phyloP scores from a whole-genome alignment of 2,329 filamentous ascomycete species.

The Whalleya microplaca region DNA sequence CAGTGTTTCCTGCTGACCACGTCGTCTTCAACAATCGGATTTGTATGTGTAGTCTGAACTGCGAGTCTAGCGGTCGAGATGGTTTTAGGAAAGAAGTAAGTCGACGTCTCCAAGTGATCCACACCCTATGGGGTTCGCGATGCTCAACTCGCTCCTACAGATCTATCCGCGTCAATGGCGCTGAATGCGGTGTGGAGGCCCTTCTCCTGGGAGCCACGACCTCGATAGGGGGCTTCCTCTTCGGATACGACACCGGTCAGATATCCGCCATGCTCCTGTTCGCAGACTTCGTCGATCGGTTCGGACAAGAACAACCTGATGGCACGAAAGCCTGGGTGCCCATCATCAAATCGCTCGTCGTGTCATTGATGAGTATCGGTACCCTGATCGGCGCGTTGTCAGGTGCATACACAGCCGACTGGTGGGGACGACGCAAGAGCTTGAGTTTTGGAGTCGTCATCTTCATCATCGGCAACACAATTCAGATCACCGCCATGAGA shows the following conservation, averaged over 20 bases:
- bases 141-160: slow-evolving; percentile 24
- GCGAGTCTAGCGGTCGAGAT: slow-evolving; percentile 7
- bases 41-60: not conserved
- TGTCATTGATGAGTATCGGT: slow-evolving; percentile 60
- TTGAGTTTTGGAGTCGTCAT: slow-evolving; percentile 57
- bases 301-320: slow-evolving; percentile 49
- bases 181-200: slow-evolving; percentile 45
- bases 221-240: slow-evolving; percentile 64
- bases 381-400: slow-evolving; percentile 57
- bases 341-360: slow-evolving; percentile 54
- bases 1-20: not conserved
- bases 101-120: not conserved
- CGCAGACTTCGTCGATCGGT: slow-evolving; percentile 58
- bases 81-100: slow-evolving; percentile 7
- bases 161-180: slow-evolving; percentile 47
- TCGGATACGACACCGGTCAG: slow-evolving; percentile 66
- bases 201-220: slow-evolving; percentile 54
- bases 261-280: slow-evolving; percentile 57
- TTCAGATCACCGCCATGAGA: slow-evolving; percentile 63
- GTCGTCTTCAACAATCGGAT: not conserved
- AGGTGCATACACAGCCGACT: slow-evolving; percentile 59
- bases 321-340: slow-evolving; percentile 45
- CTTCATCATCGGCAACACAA: slow-evolving; percentile 66
- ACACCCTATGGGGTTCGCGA: not conserved
- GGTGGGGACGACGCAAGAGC: slow-evolving; percentile 60